Evolutionary conservation across 176 grass and related monocot genomes (phyloP), one percentile per base, ranked within the genome.

Genomic region (Paspalum vaginatum): DNA sequence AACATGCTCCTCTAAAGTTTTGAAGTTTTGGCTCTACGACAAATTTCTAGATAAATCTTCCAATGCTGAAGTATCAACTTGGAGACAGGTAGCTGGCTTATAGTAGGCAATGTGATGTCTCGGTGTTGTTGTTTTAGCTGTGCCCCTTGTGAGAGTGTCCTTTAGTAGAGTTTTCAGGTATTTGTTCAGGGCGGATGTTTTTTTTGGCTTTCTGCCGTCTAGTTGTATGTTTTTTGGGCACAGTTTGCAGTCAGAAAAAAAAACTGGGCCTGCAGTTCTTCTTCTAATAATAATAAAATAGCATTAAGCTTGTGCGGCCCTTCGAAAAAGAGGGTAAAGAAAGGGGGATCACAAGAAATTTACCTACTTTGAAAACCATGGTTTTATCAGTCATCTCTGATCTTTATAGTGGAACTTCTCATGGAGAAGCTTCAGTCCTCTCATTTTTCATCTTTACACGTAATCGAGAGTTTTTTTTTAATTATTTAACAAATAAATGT

Each of bases 311-410:
- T 32, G 32, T 32, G 32, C 32, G 3, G 32, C 32, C 32, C 32
- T 32, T 32, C 3, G 32, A 32, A 32, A 32, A 32, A 32, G 32
- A 42, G 24, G 27, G 37, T 53, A 41, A 53, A 66, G 11, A 66
- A 79, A 12, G 50, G n/a, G 18, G 15, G 7, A 9, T n/a, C 20
- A 41, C 27, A 0, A 53, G 18, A 79, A 53, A 53, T 53, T 63
- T 44, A 15, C 15, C 18, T 65, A 39, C 75, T 78, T 53, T n/a
- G 46, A 11, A 51, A 79, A 41, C 75, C 11, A n/a, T 50, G 48
- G 1, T 52, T 51, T 66, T 67, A 42, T 41, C 7, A 39, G 8
- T 66, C 20, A 40, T 41, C 47, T 52, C 12, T 14, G 8, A 32
- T 32, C 51, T 65, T 12, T 45, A 53, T 41, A 18, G 11, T 7